These are phyloP conservation scores for Hymenoscyphus salicellus DNA, from an alignment of 2,329 filamentous ascomycete genomes.

Conservation along the genomic window DNA sequence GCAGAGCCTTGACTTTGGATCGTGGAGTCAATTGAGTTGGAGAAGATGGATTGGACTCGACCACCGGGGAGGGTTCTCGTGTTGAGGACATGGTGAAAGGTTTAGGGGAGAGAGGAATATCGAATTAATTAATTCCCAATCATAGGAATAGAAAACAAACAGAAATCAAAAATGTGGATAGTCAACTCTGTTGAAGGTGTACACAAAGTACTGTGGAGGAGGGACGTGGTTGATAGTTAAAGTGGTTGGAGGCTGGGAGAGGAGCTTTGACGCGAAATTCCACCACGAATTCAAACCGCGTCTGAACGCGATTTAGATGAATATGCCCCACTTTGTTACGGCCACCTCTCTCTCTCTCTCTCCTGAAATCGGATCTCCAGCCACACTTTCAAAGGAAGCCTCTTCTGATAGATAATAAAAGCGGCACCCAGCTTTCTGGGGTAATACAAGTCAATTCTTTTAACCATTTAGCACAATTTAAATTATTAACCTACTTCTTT, in stretches of 20 bases:
- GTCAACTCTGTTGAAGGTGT: background rate
- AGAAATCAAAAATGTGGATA: background rate
- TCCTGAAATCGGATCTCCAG: too few relatives aligned
- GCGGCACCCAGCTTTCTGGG: too few relatives aligned
- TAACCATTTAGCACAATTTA: too few relatives aligned
- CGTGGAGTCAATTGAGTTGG: constrained; percentile 45
- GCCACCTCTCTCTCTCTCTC: too few relatives aligned
- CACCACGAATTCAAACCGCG: background rate
- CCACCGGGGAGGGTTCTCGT: constrained; percentile 46
- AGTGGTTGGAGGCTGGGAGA: background rate
- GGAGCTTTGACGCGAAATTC: background rate
- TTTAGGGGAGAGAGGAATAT: constrained; percentile 2
- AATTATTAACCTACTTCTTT: too few relatives aligned
- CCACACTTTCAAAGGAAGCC: too few relatives aligned
- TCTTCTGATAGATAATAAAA: too few relatives aligned
- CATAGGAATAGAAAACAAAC: constrained; percentile 1
- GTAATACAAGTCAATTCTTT: too few relatives aligned
- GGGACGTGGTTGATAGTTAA: background rate
- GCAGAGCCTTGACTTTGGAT: constrained; percentile 54
- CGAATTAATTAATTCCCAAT: constrained; percentile 9
- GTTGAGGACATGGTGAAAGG: constrained; percentile 46
- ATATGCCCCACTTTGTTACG: too few relatives aligned
- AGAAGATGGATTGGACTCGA: constrained; percentile 44
- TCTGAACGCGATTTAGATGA: constrained; percentile 6
- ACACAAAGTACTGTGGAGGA: constrained; percentile 3